A percentile compares a stretch with the other conserved stretches of the same genome.
Conservation (phyloP, 495 filamentous ascomycete genomes). For the Poronia punctata region DNA sequence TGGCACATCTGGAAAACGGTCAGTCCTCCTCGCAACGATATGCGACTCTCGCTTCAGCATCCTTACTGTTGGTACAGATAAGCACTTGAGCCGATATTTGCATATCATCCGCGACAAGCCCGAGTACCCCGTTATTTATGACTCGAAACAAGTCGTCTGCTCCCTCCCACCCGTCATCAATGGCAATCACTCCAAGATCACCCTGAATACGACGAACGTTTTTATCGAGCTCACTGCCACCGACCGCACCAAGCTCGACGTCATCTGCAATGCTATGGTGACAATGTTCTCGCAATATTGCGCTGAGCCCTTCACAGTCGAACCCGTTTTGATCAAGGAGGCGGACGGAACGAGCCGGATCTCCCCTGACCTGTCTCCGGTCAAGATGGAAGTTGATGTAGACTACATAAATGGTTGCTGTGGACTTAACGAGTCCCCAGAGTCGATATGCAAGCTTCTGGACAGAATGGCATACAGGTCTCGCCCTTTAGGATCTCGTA, state of each 20-base stretch:
- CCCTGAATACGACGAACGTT: constrained; percentile 77
- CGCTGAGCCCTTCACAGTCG: constrained; percentile 80
- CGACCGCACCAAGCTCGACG: constrained; percentile 92
- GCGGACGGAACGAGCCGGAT: constrained; percentile 81
- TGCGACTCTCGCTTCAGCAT: constrained; percentile 71
- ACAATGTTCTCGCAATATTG: constrained; percentile 96
- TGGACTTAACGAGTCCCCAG: constrained; percentile 65
- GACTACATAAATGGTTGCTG: constrained; percentile 90
- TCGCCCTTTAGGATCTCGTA: constrained; percentile 51
- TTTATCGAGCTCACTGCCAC: constrained; percentile 98
- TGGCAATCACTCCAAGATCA: constrained; percentile 92
- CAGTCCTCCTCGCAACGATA: background rate
- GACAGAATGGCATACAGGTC: constrained; percentile 80
- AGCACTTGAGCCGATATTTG: constrained; percentile 64
- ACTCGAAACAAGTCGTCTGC: constrained; percentile 79
- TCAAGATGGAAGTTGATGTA: constrained; percentile 72
- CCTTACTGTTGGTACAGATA: constrained; percentile 50
- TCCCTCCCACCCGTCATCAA: constrained; percentile 98
- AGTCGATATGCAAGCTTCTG: constrained; percentile 66
- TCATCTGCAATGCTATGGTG: constrained; percentile 90
- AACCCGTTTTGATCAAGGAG: constrained; percentile 81
- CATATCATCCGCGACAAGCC: constrained; percentile 91
- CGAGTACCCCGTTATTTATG: constrained; percentile 94
- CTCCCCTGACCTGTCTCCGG: constrained; percentile 69
- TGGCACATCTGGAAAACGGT: constrained; percentile 86